Percentiles rank a stretch among this genome's conserved stretches.
phyloP scores from a whole-genome alignment of 2,329 filamentous ascomycete species.

The Amauroascus niger region DNA sequence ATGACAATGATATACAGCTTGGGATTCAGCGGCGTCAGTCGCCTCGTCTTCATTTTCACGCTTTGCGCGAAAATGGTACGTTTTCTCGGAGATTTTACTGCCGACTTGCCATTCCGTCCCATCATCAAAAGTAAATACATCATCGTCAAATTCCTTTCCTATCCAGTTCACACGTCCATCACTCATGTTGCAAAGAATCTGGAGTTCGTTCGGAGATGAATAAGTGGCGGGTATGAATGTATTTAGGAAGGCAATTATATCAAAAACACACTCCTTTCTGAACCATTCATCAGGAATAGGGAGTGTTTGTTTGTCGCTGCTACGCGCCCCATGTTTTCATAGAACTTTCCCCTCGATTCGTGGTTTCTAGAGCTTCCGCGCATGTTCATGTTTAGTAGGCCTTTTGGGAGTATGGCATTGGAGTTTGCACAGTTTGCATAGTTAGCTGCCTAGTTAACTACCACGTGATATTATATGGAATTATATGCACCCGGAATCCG shows the following conservation, averaged over 20 bases:
- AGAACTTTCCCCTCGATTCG: no score
- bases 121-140: neutral
- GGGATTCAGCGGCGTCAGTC: neutral
- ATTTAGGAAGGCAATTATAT: no score
- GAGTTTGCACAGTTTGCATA: neutral
- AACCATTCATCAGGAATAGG: no score
- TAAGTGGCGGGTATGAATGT: no score
- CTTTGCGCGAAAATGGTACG: neutral
- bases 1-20: conserved; percentile 12
- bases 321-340: no score
- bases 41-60: neutral
- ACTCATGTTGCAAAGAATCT: neutral
- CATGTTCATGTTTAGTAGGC: no score
- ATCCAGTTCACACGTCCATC: neutral
- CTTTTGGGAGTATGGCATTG: no score
- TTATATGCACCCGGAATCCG: neutral
- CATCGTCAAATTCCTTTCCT: neutral
- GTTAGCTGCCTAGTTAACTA: no score
- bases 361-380: no score
- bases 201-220: neutral
- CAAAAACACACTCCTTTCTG: no score
- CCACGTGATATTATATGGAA: neutral
- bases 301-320: no score
- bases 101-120: neutral
- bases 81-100: neutral